Conservation (phyloP, 2,329 filamentous ascomycete species). For the Colletotrichum siamense region DNA sequence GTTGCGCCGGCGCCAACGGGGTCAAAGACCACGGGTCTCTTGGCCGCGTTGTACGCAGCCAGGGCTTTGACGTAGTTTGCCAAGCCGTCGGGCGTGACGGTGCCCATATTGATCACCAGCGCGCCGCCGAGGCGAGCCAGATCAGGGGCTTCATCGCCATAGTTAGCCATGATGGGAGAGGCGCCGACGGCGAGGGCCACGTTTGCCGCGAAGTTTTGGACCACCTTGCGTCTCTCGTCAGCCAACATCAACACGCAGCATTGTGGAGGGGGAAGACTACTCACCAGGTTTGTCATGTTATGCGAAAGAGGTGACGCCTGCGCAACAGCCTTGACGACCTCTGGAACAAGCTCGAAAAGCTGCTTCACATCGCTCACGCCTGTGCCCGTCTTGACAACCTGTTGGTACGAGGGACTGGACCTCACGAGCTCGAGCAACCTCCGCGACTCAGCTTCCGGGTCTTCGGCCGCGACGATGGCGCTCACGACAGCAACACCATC, state of each 20-base stretch:
- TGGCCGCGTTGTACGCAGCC: constrained; percentile 78
- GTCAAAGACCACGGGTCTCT: constrained; percentile 81
- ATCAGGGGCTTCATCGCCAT: constrained; percentile 81
- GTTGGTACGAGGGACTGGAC: constrained; percentile 36
- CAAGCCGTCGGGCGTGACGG: constrained; percentile 77
- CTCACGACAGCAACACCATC: constrained; percentile 90
- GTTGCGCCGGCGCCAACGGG: constrained; percentile 69
- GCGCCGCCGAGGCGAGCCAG: constrained; percentile 78
- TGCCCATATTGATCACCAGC: constrained; percentile 95
- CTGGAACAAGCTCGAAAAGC: constrained; percentile 34
- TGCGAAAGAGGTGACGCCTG: constrained; percentile 77
- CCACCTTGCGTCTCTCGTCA: constrained; percentile 54
- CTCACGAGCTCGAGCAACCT: constrained; percentile 64
- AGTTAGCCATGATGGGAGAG: constrained; percentile 93
- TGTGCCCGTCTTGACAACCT: not conserved
- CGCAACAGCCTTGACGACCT: constrained; percentile 66
- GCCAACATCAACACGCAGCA: not conserved
- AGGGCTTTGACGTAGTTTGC: constrained; percentile 76
- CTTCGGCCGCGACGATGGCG: constrained; percentile 77
- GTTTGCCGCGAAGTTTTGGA: constrained; percentile 94
- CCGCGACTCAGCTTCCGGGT: constrained; percentile 69
- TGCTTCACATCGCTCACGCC: constrained; percentile 11
- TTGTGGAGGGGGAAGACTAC: not conserved
- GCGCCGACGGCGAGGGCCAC: constrained; percentile 84
- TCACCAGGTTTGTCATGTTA: constrained; percentile 92